Evolutionary conservation across 164 flowering plant genomes (phyloP).

Genomic region (Tinospora cordifolia): DNA sequence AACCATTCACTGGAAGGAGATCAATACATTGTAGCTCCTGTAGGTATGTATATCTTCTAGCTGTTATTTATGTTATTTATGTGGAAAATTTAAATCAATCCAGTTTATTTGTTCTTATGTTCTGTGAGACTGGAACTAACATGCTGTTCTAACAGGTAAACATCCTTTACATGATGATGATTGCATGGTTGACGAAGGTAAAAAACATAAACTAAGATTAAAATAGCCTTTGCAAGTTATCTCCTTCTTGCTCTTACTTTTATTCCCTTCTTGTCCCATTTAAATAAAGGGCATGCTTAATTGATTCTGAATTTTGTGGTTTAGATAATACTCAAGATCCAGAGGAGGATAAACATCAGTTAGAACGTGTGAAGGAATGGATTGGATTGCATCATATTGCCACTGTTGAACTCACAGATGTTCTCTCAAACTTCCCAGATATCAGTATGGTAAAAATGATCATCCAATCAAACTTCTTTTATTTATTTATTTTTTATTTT

Average conservation of each 20-base stretch:
- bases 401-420: conserved; percentile 55
- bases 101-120: not conserved
- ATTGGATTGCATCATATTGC: conserved; percentile 45
- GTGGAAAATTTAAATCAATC: too few species aligned
- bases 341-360: too few species aligned
- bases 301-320: too few species aligned
- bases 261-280: not conserved
- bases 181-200: conserved; percentile 49
- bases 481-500: too few species aligned
- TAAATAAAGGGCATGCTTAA: too few species aligned
- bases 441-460: conserved; percentile 56
- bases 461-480: not conserved
- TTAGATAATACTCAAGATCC: too few species aligned
- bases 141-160: conserved; percentile 34
- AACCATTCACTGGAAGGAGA: conserved; percentile 40
- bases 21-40: conserved; percentile 55
- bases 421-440: conserved; percentile 77
- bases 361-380: too few species aligned
- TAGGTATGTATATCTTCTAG: conserved; percentile 32
- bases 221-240: not conserved
- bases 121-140: conserved; percentile 3
- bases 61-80: too few species aligned
- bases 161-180: conserved; percentile 26
- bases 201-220: too few species aligned
- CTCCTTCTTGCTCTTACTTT: not conserved